Conservation (phyloP, 2,329 filamentous ascomycete genomes). For the Zymoseptoria pseudotritici region DNA sequence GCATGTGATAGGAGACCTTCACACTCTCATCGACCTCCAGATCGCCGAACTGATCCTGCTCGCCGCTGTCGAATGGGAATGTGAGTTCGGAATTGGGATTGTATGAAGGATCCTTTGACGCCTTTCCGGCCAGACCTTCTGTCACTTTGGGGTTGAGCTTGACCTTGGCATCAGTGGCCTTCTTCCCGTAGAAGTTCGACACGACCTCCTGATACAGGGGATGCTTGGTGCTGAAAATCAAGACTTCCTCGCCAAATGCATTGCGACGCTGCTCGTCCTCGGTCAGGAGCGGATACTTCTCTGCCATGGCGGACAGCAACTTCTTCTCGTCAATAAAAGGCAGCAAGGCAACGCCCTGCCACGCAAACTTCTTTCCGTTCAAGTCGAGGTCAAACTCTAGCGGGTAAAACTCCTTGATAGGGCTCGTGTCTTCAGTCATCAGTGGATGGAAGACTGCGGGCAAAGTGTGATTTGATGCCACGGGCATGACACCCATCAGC, state of each 20-base stretch:
- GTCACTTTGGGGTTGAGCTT: slow-evolving; percentile 68
- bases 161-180: slow-evolving; percentile 58
- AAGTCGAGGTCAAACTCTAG: slow-evolving; percentile 88
- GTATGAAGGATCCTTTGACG: slow-evolving; percentile 76
- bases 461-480: slow-evolving; percentile 84
- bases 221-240: slow-evolving; percentile 78
- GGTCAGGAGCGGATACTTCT: slow-evolving; percentile 71
- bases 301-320: slow-evolving; percentile 71
- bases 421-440: slow-evolving; percentile 80
- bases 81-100: slow-evolving; percentile 66
- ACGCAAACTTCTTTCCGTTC: slow-evolving; percentile 97
- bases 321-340: slow-evolving; percentile 94
- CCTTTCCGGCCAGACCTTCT: slow-evolving; percentile 69
- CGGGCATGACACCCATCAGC: slow-evolving; percentile 93
- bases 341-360: slow-evolving; percentile 89
- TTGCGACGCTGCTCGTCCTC: slow-evolving; percentile 74
- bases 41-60: slow-evolving; percentile 55
- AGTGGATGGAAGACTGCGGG: slow-evolving; percentile 81
- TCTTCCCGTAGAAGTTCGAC: slow-evolving; percentile 85
- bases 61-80: slow-evolving; percentile 34
- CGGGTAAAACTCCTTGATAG: slow-evolving; percentile 96
- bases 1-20: slow-evolving; percentile 82
- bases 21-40: slow-evolving; percentile 82
- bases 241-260: slow-evolving; percentile 66
- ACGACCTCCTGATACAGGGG: slow-evolving; percentile 80